These are phyloP conservation scores for Vaccinium corymbosum DNA, from an alignment of 148 eudicot species.

Conservation along the genomic window DNA sequence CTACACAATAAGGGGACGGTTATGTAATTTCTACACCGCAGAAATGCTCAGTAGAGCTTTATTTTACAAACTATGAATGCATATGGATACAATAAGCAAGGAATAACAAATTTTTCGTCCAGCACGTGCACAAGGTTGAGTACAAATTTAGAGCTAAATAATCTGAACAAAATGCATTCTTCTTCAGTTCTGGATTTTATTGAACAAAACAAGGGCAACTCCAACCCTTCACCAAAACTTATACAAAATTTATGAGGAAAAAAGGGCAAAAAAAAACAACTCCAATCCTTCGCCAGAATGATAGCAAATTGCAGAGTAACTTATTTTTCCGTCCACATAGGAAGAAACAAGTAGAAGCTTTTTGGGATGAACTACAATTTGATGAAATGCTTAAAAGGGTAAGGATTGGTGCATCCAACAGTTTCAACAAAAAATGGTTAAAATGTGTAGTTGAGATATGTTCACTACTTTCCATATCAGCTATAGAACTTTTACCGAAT, in stretches of 20 bases:
- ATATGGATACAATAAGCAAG: background rate
- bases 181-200: background rate
- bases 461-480: background rate
- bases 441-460: background rate
- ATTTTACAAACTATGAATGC: background rate
- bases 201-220: background rate
- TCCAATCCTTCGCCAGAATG: background rate
- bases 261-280: background rate
- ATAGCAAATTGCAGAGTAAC: background rate
- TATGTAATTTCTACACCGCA: background rate
- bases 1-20: background rate
- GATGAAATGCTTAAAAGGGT: background rate
- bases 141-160: background rate
- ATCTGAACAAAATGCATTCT: background rate
- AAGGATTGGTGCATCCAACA: background rate
- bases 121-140: background rate
- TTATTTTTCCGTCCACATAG: background rate
- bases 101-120: background rate
- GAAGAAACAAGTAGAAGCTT: background rate
- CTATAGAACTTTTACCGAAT: background rate
- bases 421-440: background rate
- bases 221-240: background rate
- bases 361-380: background rate
- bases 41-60: background rate
- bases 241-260: background rate